Conservation (phyloP, 1,139 yeast genomes). For the Lizanozyma gosingica region DNA sequence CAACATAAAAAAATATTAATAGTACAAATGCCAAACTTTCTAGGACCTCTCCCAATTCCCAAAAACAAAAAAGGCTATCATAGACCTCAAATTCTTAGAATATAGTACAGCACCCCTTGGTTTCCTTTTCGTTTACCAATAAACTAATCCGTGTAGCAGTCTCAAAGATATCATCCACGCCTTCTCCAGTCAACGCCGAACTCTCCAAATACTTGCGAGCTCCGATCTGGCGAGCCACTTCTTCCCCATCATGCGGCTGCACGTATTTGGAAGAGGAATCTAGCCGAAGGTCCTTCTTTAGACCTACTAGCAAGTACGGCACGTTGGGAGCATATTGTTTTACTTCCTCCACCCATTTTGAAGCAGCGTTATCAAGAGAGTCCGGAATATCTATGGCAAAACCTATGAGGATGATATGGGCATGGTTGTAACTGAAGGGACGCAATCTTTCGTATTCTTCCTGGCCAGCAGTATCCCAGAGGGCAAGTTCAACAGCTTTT, state of each 20-base stretch:
- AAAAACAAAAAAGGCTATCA: too few relatives aligned
- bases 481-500: slow-evolving; percentile 76
- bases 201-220: slow-evolving; percentile 67
- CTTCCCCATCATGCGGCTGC: slow-evolving; percentile 45
- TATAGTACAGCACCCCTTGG: slow-evolving; percentile 25
- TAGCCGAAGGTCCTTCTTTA: slow-evolving; percentile 57
- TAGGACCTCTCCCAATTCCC: too few relatives aligned
- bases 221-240: slow-evolving; percentile 55
- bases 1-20: too few relatives aligned
- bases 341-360: slow-evolving; percentile 70
- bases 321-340: slow-evolving; percentile 57
- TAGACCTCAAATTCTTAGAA: slow-evolving; percentile 13
- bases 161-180: slow-evolving; percentile 75
- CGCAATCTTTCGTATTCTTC: slow-evolving; percentile 80
- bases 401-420: slow-evolving; percentile 64
- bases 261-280: slow-evolving; percentile 31
- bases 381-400: slow-evolving; percentile 66
- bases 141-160: slow-evolving; percentile 66
- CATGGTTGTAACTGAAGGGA: slow-evolving; percentile 75
- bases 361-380: slow-evolving; percentile 56
- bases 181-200: slow-evolving; percentile 72
- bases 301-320: slow-evolving; percentile 58
- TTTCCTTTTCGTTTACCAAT: slow-evolving; percentile 20
- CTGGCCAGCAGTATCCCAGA: slow-evolving; percentile 98
- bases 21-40: too few relatives aligned